A percentile compares a stretch with the other conserved stretches of the same genome.
These are phyloP conservation scores for Termitomyces sp. DNA, from an alignment of 768 basidiomycete species.

Conservation along the genomic window DNA sequence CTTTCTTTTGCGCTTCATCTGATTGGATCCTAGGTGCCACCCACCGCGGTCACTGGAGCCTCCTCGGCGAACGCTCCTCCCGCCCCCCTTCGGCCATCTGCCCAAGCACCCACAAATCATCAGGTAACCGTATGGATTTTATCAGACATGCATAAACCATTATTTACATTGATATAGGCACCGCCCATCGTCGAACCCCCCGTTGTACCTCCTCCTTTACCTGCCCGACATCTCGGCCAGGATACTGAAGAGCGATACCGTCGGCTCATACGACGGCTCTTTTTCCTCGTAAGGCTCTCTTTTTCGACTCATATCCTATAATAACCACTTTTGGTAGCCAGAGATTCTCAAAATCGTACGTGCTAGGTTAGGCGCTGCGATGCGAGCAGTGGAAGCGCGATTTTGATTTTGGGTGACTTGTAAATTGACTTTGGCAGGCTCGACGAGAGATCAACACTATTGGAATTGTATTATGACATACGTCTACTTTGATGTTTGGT, in stretches of 20 bases:
- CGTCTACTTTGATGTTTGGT: neutral
- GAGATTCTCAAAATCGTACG: neutral
- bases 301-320: neutral
- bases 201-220: neutral
- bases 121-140: neutral
- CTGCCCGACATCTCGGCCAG: neutral
- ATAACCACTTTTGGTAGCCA: neutral
- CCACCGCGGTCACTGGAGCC: neutral
- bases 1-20: neutral
- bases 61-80: neutral
- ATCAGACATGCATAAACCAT: neutral
- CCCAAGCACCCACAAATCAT: neutral
- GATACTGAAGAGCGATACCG: neutral
- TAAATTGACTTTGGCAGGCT: too few relatives aligned
- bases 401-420: neutral
- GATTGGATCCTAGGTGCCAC: neutral
- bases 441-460: too few relatives aligned
- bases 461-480: too few relatives aligned
- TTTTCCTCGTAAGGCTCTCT: neutral
- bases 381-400: neutral
- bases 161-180: neutral
- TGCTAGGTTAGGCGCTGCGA: neutral
- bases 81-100: neutral
- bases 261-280: neutral
- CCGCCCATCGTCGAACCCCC: neutral